phyloP scores from a whole-genome alignment of 306 rosid species.

The Acacia crassicarpa region DNA sequence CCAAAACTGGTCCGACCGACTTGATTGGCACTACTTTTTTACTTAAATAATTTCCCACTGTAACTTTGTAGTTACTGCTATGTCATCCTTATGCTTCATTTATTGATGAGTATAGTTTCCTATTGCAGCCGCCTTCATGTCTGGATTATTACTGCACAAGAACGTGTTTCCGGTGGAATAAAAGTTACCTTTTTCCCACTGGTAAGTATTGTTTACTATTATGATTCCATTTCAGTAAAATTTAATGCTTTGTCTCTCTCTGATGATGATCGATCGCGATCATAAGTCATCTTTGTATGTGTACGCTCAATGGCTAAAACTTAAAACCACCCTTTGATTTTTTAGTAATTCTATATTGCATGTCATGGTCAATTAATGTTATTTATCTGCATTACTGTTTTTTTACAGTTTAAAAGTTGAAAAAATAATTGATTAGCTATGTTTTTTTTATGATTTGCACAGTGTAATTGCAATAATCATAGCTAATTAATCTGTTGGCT shows the following conservation, averaged over 20 bases:
- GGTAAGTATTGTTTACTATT: conserved; percentile 3
- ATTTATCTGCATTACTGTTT: conserved; percentile 23
- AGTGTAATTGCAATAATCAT: conserved; percentile 34
- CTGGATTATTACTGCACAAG: conserved; percentile 41
- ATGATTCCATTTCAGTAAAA: neutral
- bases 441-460: conserved; percentile 22
- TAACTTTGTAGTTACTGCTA: conserved; percentile 11
- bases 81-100: conserved; percentile 7
- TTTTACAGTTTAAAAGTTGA: conserved; percentile 42
- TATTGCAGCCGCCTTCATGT: conserved; percentile 51
- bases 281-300: neutral
- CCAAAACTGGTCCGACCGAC: neutral
- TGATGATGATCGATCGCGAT: neutral
- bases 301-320: neutral
- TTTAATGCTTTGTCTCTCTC: conserved; percentile 9
- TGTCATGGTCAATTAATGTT: conserved; percentile 27
- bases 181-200: conserved; percentile 15
- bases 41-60: neutral
- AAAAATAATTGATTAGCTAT: conserved; percentile 9
- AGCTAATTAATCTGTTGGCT: conserved; percentile 30
- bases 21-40: conserved; percentile 9
- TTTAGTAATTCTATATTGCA: conserved; percentile 2
- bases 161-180: conserved; percentile 33
- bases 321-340: neutral
- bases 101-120: conserved; percentile 9